Conservation (phyloP, 306 rosid species). For the Trifolium dubium region DNA sequence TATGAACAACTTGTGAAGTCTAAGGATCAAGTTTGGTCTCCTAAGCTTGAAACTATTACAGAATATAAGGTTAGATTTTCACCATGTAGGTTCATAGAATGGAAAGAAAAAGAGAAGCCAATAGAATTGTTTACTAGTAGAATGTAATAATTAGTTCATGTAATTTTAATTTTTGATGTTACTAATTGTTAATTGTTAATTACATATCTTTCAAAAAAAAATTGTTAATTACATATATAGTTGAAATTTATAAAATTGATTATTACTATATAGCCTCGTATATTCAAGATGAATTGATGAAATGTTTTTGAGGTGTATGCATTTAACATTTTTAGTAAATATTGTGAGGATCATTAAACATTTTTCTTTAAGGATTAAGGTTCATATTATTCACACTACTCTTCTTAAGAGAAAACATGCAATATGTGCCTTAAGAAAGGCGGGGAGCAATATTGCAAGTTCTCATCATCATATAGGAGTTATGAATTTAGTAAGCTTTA, state of each 20-base stretch:
- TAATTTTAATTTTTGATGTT: slow-evolving; percentile 1
- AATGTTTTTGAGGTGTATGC: too few relatives aligned
- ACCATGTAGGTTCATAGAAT: slow-evolving; percentile 67
- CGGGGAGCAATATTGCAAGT: too few relatives aligned
- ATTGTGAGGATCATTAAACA: too few relatives aligned
- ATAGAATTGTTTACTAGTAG: slow-evolving; percentile 5
- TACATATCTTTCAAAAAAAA: too few relatives aligned
- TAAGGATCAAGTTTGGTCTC: slow-evolving; percentile 85
- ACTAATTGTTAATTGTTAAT: slow-evolving; percentile 3
- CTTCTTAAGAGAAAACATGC: too few relatives aligned
- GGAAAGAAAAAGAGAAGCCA: slow-evolving; percentile 64
- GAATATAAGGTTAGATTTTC: slow-evolving; percentile 79
- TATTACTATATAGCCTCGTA: neutral
- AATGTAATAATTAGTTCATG: neutral
- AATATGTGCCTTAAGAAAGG: too few relatives aligned
- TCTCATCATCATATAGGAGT: too few relatives aligned
- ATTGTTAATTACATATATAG: neutral
- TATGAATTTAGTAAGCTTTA: too few relatives aligned
- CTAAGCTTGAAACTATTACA: slow-evolving; percentile 85
- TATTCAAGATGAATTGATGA: neutral
- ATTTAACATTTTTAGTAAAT: too few relatives aligned
- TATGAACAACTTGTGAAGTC: slow-evolving; percentile 81
- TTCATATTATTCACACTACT: too few relatives aligned
- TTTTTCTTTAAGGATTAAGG: too few relatives aligned
- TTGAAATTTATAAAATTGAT: slow-evolving; percentile 1